phyloP scores from a whole-genome alignment of 331 rosid genomes.

The Rhamnella rubrinervis region DNA sequence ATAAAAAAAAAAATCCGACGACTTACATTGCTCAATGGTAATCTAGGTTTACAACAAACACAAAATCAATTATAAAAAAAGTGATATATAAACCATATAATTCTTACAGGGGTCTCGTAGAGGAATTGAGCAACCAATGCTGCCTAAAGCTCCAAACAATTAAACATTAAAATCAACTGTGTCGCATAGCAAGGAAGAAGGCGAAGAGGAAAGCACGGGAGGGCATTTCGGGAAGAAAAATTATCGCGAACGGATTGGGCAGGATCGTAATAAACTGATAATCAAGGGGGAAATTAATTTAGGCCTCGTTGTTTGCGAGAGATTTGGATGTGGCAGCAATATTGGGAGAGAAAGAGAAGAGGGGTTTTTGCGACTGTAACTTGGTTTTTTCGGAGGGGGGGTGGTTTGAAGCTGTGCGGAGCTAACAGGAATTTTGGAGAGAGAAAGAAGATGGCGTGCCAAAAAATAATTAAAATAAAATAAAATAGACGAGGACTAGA shows the following conservation, averaged over 20 bases:
- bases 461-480: neutral
- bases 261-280: constrained; percentile 33
- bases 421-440: constrained; percentile 32
- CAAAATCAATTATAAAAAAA: neutral
- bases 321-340: constrained; percentile 20
- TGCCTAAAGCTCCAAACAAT: constrained; percentile 22
- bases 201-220: constrained; percentile 21
- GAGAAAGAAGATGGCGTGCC: constrained; percentile 16
- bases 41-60: constrained; percentile 24
- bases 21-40: constrained; percentile 16
- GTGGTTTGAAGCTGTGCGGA: constrained; percentile 31
- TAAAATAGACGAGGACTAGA: constrained; percentile 20
- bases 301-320: neutral
- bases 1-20: constrained; percentile 9
- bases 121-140: constrained; percentile 26
- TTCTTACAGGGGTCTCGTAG: constrained; percentile 26
- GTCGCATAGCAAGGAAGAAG: constrained; percentile 9
- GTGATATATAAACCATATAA: neutral
- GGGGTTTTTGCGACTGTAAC: constrained; percentile 35
- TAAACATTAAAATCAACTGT: constrained; percentile 17
- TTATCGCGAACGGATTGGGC: constrained; percentile 12
- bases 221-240: constrained; percentile 19
- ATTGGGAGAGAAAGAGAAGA: constrained; percentile 14
- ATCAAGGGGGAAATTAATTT: constrained; percentile 4
- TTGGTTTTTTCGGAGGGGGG: constrained; percentile 9